Percentiles rank a stretch among this genome's conserved stretches.
Conservation (phyloP, 352 stramenopile genomes). For the Phytophthora pseudosyringae region DNA sequence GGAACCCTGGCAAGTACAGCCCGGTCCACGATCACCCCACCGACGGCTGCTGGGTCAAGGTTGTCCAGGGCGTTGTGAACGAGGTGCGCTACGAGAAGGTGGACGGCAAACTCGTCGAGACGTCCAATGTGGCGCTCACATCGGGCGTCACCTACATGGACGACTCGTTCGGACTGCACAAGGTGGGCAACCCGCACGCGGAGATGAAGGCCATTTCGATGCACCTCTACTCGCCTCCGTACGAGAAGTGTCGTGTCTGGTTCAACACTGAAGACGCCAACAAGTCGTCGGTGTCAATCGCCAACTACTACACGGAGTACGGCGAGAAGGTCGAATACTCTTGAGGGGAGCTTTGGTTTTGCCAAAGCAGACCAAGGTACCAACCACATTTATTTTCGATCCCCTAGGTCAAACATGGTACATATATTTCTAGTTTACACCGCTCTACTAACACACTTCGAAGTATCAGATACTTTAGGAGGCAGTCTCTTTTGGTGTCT, state of each 20-base stretch:
- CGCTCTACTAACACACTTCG: neutral
- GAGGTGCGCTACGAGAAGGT: constrained; percentile 89
- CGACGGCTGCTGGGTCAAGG: constrained; percentile 92
- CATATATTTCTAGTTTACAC: constrained; percentile 26
- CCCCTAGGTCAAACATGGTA: constrained; percentile 12
- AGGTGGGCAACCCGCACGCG: constrained; percentile 81
- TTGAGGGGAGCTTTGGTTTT: constrained; percentile 10
- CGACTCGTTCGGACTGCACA: constrained; percentile 93
- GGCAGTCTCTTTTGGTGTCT: constrained; percentile 10
- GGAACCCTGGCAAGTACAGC: constrained; percentile 90
- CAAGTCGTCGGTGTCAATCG: constrained; percentile 71
- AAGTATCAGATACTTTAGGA: neutral
- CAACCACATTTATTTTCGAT: neutral
- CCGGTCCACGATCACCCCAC: constrained; percentile 94
- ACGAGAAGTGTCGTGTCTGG: constrained; percentile 92
- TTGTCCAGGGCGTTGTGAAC: constrained; percentile 86
- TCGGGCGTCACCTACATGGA: constrained; percentile 90
- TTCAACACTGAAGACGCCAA: constrained; percentile 65
- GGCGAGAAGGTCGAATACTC: constrained; percentile 55
- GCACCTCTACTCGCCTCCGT: constrained; percentile 94
- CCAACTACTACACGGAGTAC: constrained; percentile 88
- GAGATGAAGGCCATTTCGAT: constrained; percentile 90
- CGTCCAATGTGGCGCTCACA: constrained; percentile 63
- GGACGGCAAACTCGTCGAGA: constrained; percentile 56
- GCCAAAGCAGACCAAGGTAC: constrained; percentile 1